Percentiles rank a stretch among this genome's conserved stretches.
phyloP scores from a whole-genome alignment of 1,284 basidiomycete genomes.

The Leccinum fallax region DNA sequence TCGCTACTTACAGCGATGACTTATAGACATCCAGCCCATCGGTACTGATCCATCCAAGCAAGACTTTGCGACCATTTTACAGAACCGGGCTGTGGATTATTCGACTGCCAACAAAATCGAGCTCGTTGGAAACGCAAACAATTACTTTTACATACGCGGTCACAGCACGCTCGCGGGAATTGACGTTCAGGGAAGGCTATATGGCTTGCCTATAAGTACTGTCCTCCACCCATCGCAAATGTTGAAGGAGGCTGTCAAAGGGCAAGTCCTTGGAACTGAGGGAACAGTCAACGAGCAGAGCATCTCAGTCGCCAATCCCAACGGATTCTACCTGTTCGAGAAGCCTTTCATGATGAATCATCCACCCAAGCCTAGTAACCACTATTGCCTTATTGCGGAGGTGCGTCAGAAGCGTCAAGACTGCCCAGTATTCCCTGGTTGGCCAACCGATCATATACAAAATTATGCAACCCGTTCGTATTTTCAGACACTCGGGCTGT shows the following conservation, averaged over 20 bases:
- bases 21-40: slow-evolving; percentile 11
- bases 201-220: not conserved
- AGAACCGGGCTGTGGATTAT: slow-evolving; percentile 9
- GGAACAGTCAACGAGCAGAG: slow-evolving; percentile 1
- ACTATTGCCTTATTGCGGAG: slow-evolving; percentile 16
- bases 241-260: not conserved
- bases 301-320: not conserved
- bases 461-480: slow-evolving; percentile 8
- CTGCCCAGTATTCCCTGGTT: slow-evolving; percentile 2
- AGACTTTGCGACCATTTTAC: slow-evolving; percentile 1
- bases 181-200: slow-evolving; percentile 13
- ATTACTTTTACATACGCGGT: slow-evolving; percentile 18
- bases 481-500: not conserved
- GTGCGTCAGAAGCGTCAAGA: slow-evolving; percentile 16
- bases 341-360: slow-evolving; percentile 7
- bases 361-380: not conserved
- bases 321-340: slow-evolving; percentile 15
- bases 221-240: slow-evolving; percentile 6
- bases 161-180: slow-evolving; percentile 15
- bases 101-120: not conserved
- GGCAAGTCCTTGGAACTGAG: not conserved
- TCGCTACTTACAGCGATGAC: not conserved
- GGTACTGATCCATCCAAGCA: slow-evolving; percentile 1
- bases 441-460: slow-evolving; percentile 9
- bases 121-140: slow-evolving; percentile 9